Evolutionary conservation across 1,284 basidiomycete genomes (phyloP), one percentile per base, ranked within the genome.

Genomic region (Cutaneotrichosporon sp.): DNA sequence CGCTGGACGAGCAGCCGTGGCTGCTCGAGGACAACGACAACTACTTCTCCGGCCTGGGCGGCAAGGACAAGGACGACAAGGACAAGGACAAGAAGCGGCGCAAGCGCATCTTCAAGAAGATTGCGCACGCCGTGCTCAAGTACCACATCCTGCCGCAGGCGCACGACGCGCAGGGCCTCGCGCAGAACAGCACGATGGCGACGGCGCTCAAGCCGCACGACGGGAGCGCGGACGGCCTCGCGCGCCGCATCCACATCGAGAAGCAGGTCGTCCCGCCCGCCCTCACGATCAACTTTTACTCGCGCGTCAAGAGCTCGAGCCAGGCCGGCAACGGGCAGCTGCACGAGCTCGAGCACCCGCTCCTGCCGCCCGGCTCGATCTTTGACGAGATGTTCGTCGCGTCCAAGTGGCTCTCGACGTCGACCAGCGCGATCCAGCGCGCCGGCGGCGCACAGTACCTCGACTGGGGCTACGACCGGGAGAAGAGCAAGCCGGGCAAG

Each of bases 261-360:
- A 82, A 82, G 65, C 76, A 70, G 42, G 65, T 81, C 2, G 60
- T 82, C 7, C 81, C 81, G 51, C 79, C 79, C 52, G 72, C 75
- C 18, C 67, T 82, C 60, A 80, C 72, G 63, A 70, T 90, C 74
- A 90, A 90, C 77, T 81, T 84, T 33, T 83, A 84, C 67, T 82
- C 84, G 29, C 82, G 80, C 55, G 77, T 90, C 18, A 16, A 38
- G 22, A 20, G 16, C 72, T 83, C 24, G 75, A 77, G 82, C n/a
- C 72, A 80, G 54, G 83, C 86, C n/a, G 72, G 76, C 34, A 90
- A 89, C 71, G 88, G 88, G 80, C 60, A 87, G 47, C 80, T 89
- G 42, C 88, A 90, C 72, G 83, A 82, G 33, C 76, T 90, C 63
- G 82, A 82, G 69, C 82, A 82, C 66, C 86, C 88, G 1, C 76